A percentile compares a stretch with the other conserved stretches of the same genome.
phyloP scores from a whole-genome alignment of 2,329 filamentous ascomycete genomes.

The Atkinsonella hypoxylon region DNA sequence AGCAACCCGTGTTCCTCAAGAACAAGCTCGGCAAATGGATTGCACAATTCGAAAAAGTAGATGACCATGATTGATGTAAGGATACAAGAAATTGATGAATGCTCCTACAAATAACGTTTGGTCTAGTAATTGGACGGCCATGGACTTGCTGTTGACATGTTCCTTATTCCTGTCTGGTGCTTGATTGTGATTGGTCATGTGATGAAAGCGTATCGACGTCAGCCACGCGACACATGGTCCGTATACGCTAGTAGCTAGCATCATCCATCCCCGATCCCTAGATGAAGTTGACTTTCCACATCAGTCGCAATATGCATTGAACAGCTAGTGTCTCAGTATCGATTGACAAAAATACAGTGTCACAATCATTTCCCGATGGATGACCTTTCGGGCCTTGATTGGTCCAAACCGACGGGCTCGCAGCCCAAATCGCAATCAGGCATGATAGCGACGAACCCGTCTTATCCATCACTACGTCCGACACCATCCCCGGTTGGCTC shows the following conservation, averaged over 20 bases:
- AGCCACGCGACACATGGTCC: neutral
- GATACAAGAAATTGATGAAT: too few species aligned
- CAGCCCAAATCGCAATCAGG: constrained; percentile 22
- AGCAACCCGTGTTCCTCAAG: too few species aligned
- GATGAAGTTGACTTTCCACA: neutral
- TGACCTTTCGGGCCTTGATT: constrained; percentile 49
- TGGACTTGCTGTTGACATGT: too few species aligned
- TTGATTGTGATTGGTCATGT: neutral
- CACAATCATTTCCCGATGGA: constrained; percentile 35
- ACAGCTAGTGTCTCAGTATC: constrained; percentile 4
- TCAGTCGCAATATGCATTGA: constrained; percentile 4
- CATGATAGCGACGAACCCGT: constrained; percentile 25
- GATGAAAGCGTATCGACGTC: neutral
- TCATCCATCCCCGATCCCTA: neutral
- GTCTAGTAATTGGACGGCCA: too few species aligned
- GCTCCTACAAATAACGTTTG: too few species aligned
- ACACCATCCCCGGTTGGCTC: constrained; percentile 44
- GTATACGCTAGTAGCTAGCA: neutral
- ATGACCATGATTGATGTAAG: too few species aligned
- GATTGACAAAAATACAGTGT: constrained; percentile 2
- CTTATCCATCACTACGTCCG: constrained; percentile 40
- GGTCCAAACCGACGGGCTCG: constrained; percentile 32
- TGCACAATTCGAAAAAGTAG: too few species aligned
- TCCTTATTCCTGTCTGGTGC: neutral
- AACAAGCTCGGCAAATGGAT: too few species aligned